phyloP scores from a whole-genome alignment of 2,329 filamentous ascomycete genomes.

The Alternaria consortialis region DNA sequence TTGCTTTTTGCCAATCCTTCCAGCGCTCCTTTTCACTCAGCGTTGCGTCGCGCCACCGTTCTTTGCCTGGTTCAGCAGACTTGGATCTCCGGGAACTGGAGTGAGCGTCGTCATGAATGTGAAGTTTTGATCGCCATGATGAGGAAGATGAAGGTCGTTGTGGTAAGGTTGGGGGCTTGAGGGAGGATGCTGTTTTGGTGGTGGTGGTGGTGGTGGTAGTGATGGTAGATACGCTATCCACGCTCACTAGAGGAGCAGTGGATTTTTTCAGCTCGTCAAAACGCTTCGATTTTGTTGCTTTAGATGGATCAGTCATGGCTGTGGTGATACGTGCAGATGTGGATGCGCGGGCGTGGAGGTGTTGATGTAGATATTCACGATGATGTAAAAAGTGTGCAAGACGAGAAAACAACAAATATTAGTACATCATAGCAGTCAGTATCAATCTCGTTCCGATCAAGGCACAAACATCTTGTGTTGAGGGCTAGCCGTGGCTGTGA shows the following conservation, averaged over 20 bases:
- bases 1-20: constrained; percentile 40
- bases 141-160: not conserved
- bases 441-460: not conserved
- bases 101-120: constrained; percentile 5
- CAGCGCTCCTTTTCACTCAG: constrained; percentile 36
- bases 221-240: not conserved
- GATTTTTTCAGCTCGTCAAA: not conserved
- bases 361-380: not conserved
- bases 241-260: not conserved
- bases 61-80: constrained; percentile 22
- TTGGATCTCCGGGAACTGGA: not conserved
- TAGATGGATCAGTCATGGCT: not conserved
- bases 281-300: not conserved
- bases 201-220: not conserved
- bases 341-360: too few species aligned
- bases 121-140: constrained; percentile 22
- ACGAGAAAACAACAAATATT: not conserved
- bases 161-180: not conserved
- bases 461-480: not conserved
- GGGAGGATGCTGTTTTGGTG: not conserved
- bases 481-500: not conserved
- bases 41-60: constrained; percentile 33
- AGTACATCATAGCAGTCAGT: not conserved
- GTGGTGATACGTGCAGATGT: not conserved
- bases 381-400: not conserved